Evolutionary conservation across 163 green algal genomes (phyloP), one percentile per base, ranked within the genome.

Genomic region (Scenedesmus sp.): DNA sequence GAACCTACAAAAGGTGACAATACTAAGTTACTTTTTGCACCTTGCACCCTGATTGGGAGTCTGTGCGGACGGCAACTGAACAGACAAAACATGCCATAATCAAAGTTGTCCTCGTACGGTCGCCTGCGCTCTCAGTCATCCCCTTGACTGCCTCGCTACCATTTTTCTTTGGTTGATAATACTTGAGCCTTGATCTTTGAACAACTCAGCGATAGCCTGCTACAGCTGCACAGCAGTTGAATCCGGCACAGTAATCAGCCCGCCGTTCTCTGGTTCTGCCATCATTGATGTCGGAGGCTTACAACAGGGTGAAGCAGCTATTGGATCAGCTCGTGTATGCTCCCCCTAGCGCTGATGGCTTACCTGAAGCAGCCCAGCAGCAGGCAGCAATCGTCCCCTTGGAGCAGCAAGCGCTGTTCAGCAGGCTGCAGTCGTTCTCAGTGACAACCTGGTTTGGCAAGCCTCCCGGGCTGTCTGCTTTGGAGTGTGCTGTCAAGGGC

Each of bases 361-460:
- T 30, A 24, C 59, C 65, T 40, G 26, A 40, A 76, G 30, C 65
- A 40, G 24, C 4, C 65, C 65, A 76, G 65, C 65, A 78, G 26
- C 40, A 56, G 42, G 56, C 65, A 7, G 33, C 51, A 18, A 78
- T 78, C 13, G 35, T 87, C 16, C 51, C 51, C 9, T 24, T 76
- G 35, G 82, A 78, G 65, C 85, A 89, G 43, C 42, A 42, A 35
- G 33, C 70, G 18, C 73, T 92, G 49, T 49, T 92, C 12, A n/a
- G 56, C 7, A 81, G 93, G 9, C 59, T 95, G 26, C 90, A 91
- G 16, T 94, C 88, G 2, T 95, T 92, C 46, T 83, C 84, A 26
- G 86, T 89, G 1, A 81, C 89, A 15, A 94, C 92, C 18, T 95
- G 93, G 93, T 95, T 94, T 44, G 82, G 46, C 70, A 95, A 95